These are phyloP conservation scores for Penicillium taxi DNA, from an alignment of 495 filamentous ascomycete species.

Conservation along the genomic window DNA sequence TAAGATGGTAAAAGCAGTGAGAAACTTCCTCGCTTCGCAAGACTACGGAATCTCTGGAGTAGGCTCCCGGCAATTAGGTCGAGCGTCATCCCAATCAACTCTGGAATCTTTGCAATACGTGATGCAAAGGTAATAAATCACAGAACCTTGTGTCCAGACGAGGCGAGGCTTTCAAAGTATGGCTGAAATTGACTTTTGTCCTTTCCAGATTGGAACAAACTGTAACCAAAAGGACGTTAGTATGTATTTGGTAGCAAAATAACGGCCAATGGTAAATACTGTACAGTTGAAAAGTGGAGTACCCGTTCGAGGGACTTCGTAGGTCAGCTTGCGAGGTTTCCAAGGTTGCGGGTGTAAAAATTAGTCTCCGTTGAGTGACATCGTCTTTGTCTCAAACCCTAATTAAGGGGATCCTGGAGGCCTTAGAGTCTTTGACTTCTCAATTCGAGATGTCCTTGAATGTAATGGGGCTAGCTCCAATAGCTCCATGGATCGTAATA, in stretches of 20 bases:
- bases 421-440: conserved; percentile 1
- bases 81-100: conserved; percentile 12
- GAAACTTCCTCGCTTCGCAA: no score
- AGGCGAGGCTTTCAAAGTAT: conserved; percentile 4
- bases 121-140: conserved; percentile 15
- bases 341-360: conserved; percentile 2
- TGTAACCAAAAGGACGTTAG: no score
- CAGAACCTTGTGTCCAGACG: conserved; percentile 15
- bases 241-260: no score
- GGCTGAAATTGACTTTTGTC: conserved; percentile 6
- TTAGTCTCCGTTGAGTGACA: conserved; percentile 3
- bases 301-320: no score
- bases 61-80: conserved; percentile 11
- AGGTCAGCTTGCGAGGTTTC: no score
- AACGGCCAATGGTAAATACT: no score
- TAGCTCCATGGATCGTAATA: conserved; percentile 3
- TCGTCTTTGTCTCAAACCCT: conserved; percentile 12
- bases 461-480: no score
- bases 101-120: conserved; percentile 17
- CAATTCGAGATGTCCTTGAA: conserved; percentile 6
- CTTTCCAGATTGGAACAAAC: not conserved
- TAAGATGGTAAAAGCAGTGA: no score
- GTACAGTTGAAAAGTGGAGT: no score
- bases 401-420: not conserved
- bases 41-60: conserved; percentile 3